Conservation (phyloP, 2,329 filamentous ascomycete species). For the Phialemonium atrogriseum region DNA sequence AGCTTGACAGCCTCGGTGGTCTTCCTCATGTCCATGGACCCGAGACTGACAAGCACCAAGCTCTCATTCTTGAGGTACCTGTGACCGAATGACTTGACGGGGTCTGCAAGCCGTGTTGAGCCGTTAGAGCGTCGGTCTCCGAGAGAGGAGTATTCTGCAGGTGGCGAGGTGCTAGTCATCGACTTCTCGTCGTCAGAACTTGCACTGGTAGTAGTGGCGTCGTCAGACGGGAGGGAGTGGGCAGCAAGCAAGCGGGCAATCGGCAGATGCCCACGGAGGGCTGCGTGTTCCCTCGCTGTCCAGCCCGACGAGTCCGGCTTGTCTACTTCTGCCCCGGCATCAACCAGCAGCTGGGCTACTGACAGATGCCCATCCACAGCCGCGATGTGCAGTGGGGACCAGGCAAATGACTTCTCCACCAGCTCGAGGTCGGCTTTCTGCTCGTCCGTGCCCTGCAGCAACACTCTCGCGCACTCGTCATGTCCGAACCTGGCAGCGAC, state of each 20-base stretch:
- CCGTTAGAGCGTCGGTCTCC: constrained; percentile 49
- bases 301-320: constrained; percentile 80
- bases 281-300: constrained; percentile 89
- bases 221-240: constrained; percentile 28
- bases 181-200: constrained; percentile 18
- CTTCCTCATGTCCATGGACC: constrained; percentile 90
- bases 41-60: constrained; percentile 85
- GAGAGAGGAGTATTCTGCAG: constrained; percentile 48
- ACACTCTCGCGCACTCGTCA: constrained; percentile 65
- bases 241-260: constrained; percentile 64
- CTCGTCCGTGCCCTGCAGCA: constrained; percentile 60
- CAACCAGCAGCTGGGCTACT: constrained; percentile 69
- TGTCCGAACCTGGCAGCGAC: constrained; percentile 86
- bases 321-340: constrained; percentile 68
- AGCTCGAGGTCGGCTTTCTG: constrained; percentile 73
- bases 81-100: constrained; percentile 93
- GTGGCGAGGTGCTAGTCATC: constrained; percentile 29
- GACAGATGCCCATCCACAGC: constrained; percentile 77
- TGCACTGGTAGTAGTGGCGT: constrained; percentile 18
- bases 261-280: constrained; percentile 76
- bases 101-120: constrained; percentile 52
- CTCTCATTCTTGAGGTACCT: constrained; percentile 84
- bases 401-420: constrained; percentile 75
- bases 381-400: constrained; percentile 92
- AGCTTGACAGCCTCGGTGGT: constrained; percentile 71